These are phyloP conservation scores for Tricholoma bakamatsutake DNA, from an alignment of 768 basidiomycete species.

Conservation along the genomic window DNA sequence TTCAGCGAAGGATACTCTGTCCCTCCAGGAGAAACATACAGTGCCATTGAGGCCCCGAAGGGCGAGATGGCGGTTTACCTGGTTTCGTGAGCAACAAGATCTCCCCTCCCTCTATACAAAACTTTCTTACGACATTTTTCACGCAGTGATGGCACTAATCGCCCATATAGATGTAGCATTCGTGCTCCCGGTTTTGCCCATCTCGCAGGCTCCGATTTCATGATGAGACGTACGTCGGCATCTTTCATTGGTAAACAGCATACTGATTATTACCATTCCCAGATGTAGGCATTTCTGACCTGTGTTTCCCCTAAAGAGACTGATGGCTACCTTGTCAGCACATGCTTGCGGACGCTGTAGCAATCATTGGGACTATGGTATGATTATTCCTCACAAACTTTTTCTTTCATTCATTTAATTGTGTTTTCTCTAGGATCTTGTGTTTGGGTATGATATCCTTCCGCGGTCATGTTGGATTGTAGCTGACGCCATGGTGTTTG, in stretches of 20 bases:
- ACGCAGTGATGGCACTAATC: constrained; percentile 83
- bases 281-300: constrained; percentile 35
- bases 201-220: constrained; percentile 93
- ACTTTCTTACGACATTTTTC: background rate
- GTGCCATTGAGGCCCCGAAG: constrained; percentile 97
- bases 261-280: constrained; percentile 11
- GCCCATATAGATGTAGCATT: constrained; percentile 96
- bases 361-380: constrained; percentile 98
- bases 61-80: constrained; percentile 99
- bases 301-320: constrained; percentile 6
- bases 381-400: constrained; percentile 17
- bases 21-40: constrained; percentile 93
- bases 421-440: constrained; percentile 55
- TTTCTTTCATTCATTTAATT: constrained; percentile 6
- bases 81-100: constrained; percentile 62
- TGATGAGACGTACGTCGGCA: constrained; percentile 80
- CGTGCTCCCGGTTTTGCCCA: constrained; percentile 96
- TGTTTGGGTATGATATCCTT: constrained; percentile 74
- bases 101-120: background rate
- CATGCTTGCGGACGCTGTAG: constrained; percentile 91
- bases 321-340: constrained; percentile 40
- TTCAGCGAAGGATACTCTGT: constrained; percentile 97
- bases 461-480: background rate
- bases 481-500: background rate
- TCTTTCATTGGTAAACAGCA: constrained; percentile 2